Evolutionary conservation across 129 eudicot genomes (phyloP).

Genomic region (Rutidosis leptorrhynchoides): DNA sequence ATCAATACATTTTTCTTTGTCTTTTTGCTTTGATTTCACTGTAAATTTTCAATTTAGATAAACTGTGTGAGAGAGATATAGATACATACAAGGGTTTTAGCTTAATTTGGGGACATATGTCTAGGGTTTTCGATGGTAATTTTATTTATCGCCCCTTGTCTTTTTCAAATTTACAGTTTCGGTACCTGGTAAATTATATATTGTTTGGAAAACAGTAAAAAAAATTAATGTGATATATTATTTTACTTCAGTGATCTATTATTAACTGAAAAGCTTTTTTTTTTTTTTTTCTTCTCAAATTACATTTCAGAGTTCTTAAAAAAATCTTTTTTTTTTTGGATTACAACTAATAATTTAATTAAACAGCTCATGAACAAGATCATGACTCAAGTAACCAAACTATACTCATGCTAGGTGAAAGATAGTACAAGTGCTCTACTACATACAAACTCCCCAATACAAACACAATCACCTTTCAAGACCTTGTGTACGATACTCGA

Average conservation of each 20-base stretch:
- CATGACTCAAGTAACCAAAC: not conserved
- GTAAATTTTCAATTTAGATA: not conserved
- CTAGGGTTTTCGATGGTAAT: conserved; percentile 21
- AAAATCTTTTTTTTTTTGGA: not conserved
- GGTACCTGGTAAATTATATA: conserved; percentile 12
- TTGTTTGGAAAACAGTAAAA: too few relatives aligned
- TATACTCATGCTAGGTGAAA: not conserved
- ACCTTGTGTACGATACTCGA: not conserved
- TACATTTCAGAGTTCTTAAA: too few relatives aligned
- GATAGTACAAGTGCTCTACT: not conserved
- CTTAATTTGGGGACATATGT: not conserved
- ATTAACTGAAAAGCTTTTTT: too few relatives aligned
- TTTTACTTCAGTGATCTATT: too few relatives aligned
- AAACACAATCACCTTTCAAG: not conserved
- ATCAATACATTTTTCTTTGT: conserved; percentile 9
- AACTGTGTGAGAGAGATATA: conserved; percentile 2
- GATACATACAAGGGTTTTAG: conserved; percentile 28
- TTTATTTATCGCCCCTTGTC: not conserved
- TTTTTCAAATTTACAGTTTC: not conserved
- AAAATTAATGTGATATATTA: too few relatives aligned
- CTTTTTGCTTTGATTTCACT: conserved; percentile 17
- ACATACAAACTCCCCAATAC: not conserved
- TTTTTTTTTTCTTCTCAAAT: too few relatives aligned
- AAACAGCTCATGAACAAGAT: not conserved
- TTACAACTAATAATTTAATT: not conserved